Conservation (phyloP, 768 basidiomycete genomes). For the Kwoniella heveanensis region DNA sequence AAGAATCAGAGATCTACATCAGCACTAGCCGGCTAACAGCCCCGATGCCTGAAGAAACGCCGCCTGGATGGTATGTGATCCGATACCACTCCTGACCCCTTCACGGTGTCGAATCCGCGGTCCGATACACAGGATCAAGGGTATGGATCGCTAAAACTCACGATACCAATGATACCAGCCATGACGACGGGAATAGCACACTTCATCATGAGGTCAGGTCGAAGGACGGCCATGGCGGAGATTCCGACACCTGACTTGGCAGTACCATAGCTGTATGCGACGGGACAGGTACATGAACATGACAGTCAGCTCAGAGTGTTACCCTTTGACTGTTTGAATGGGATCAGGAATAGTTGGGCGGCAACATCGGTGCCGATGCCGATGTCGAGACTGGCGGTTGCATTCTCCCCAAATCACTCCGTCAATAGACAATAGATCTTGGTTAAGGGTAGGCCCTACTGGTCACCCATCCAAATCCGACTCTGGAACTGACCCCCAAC, state of each 20-base stretch:
- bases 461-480: not conserved
- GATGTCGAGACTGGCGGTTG: too few species aligned
- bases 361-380: not conserved
- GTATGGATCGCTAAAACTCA: conserved; percentile 59
- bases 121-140: too few species aligned
- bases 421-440: too few species aligned
- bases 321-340: too few species aligned
- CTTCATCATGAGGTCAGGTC: conserved; percentile 96
- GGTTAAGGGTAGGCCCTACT: too few species aligned
- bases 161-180: conserved; percentile 98
- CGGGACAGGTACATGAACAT: not conserved
- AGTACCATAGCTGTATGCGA: conserved; percentile 79
- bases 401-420: too few species aligned
- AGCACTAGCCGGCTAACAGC: too few species aligned
- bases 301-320: not conserved
- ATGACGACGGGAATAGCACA: conserved; percentile 97
- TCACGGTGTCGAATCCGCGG: too few species aligned
- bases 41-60: not conserved
- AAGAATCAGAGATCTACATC: too few species aligned
- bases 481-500: not conserved
- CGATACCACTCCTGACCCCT: too few species aligned
- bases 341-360: not conserved
- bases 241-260: conserved; percentile 86
- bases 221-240: conserved; percentile 89
- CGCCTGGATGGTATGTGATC: conserved; percentile 7